Evolutionary conservation across 1,139 yeast species (phyloP), one percentile per base, ranked within the genome.

Genomic region (Suhomyces bribrorum): DNA sequence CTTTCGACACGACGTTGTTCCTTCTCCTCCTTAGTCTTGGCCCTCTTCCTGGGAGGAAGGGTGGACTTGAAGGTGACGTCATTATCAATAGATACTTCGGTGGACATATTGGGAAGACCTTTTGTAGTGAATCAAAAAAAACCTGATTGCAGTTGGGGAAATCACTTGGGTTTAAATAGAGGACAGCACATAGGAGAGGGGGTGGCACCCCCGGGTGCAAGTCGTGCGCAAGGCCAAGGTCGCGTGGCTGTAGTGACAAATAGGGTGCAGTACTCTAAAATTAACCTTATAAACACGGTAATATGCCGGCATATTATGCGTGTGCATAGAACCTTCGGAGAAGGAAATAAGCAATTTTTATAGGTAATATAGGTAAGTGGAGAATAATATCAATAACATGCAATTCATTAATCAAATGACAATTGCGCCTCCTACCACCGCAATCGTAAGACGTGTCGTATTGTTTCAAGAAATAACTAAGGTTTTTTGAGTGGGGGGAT

Each of bases 1-100:
- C 98, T 74, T 66, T 92, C 97, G 37, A 90, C 81, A 38, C 96
- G 78, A 47, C 98, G 83, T 65, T 90, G 97, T 64, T 92, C 97
- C 69, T 90, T 92, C 67, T 92, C 98, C 64, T 90, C 97, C 54
- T 86, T 81, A 29, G 98, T 92, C 71, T 86, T 88, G 8, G 98
- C 98, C 53, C 97, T 79, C 68, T 92, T 92, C 48, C 98, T 79
- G 38, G 97, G 97, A 23, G 97, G 97, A 46, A 90, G 73, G 22
- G 87, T 53, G 25, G 74, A 50, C 52, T 69, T 68, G 57, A 61
- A 61, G 48, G 53, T 45, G 37, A 57, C 34, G 18, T 31, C 38
- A 30, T 30, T 11, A 12, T 31, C 44, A 28, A 24, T 27, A 13
- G 27, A 16, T 16, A 34, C 40, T 33, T 36, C 40, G 35, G 43